Evolutionary conservation across 805 yeast species (phyloP).

Genomic region (Kodamaea neixiangensis): DNA sequence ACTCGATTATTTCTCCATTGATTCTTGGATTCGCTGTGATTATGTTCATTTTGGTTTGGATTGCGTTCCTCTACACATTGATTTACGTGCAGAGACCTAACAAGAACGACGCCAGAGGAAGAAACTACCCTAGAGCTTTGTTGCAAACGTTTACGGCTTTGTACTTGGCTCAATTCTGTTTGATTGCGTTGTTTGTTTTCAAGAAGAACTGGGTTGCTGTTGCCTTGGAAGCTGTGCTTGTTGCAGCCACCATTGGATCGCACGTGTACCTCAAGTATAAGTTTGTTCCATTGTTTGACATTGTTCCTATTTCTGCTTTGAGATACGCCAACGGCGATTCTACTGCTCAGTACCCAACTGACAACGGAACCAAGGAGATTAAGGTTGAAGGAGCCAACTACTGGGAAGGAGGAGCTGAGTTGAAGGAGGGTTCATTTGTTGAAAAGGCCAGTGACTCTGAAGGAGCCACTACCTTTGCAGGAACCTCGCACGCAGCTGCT

Average conservation of each 20-base stretch:
- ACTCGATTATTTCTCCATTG: slow-evolving; percentile 78
- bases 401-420: slow-evolving; percentile 47
- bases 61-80: slow-evolving; percentile 64
- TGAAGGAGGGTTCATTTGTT: slow-evolving; percentile 17
- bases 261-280: slow-evolving; percentile 61
- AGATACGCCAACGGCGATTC: slow-evolving; percentile 47
- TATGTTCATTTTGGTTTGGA: slow-evolving; percentile 56
- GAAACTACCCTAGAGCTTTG: slow-evolving; percentile 70
- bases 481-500: slow-evolving; percentile 4
- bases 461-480: slow-evolving; percentile 8
- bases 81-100: slow-evolving; percentile 62
- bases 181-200: slow-evolving; percentile 72
- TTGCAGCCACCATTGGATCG: slow-evolving; percentile 56
- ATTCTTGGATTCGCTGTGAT: slow-evolving; percentile 65
- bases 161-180: slow-evolving; percentile 69
- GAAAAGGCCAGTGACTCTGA: slow-evolving; percentile 11
- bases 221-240: slow-evolving; percentile 62
- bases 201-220: slow-evolving; percentile 79
- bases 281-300: slow-evolving; percentile 64
- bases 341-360: slow-evolving; percentile 57
- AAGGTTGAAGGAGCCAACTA: slow-evolving; percentile 51
- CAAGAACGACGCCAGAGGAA: slow-evolving; percentile 65
- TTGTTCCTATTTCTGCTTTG: slow-evolving; percentile 69
- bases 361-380: slow-evolving; percentile 65
- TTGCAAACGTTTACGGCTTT: slow-evolving; percentile 72